Evolutionary conservation across 192 early-diverging fungal genomes (phyloP).

Genomic region (Funneliformis geosporum): DNA sequence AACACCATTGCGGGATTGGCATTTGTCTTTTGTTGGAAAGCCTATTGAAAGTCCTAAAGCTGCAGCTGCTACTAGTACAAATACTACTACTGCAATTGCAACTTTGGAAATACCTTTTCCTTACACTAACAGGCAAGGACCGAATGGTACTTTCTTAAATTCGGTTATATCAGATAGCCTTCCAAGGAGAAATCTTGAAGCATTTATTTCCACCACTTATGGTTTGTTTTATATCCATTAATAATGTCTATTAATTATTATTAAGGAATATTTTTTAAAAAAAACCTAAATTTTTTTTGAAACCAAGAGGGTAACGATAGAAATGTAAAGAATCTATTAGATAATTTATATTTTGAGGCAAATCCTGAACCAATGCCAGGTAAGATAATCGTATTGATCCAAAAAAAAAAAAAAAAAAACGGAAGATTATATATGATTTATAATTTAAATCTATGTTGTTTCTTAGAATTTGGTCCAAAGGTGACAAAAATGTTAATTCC

Average conservation of each 20-base stretch:
- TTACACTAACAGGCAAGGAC: constrained; percentile 22
- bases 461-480: constrained; percentile 30
- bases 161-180: background rate
- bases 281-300: background rate
- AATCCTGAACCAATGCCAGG: constrained; percentile 30
- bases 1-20: constrained; percentile 18
- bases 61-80: constrained; percentile 50
- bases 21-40: constrained; percentile 7
- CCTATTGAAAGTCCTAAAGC: constrained; percentile 43
- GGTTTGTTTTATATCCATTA: background rate
- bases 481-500: background rate
- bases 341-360: constrained; percentile 12
- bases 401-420: background rate
- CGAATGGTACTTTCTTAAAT: background rate
- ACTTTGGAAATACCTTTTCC: constrained; percentile 43
- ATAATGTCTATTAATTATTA: background rate
- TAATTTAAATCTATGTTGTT: background rate
- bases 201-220: constrained; percentile 29
- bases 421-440: background rate
- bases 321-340: constrained; percentile 32
- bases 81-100: constrained; percentile 42
- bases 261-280: background rate
- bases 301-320: constrained; percentile 31
- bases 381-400: background rate
- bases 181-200: constrained; percentile 20